A percentile compares a stretch with the other conserved stretches of the same genome.
Conservation (phyloP, 129 eudicot genomes). For the Lactuca sativa region DNA sequence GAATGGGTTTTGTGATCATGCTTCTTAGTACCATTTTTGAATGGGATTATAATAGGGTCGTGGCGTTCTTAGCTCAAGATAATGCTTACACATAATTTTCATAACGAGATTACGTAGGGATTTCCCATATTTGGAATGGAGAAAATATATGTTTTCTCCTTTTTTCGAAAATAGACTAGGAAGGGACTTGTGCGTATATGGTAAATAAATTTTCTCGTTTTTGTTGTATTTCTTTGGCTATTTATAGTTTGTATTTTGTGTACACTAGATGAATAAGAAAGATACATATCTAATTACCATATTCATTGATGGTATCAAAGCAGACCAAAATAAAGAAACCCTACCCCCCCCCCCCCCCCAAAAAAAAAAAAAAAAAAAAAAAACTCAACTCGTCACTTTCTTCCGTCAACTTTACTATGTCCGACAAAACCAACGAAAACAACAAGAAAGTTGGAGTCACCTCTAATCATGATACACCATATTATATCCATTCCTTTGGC, state of each 20-base stretch:
- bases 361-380: no score
- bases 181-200: no score
- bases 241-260: not conserved
- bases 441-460: not conserved
- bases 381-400: not conserved
- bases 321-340: not conserved
- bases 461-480: not conserved
- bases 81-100: no score
- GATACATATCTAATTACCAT: not conserved
- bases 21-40: no score
- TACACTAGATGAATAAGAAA: not conserved
- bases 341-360: not conserved
- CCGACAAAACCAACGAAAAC: not conserved
- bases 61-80: no score
- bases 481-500: no score
- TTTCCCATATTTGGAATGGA: no score
- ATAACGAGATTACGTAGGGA: no score
- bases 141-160: no score
- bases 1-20: no score
- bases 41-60: no score
- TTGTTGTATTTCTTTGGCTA: not conserved
- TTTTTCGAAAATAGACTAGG: no score
- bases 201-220: not conserved
- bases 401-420: not conserved
- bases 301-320: not conserved